Evolutionary conservation across 2,329 filamentous ascomycete species (phyloP).

Genomic region (Daldinia sp.): DNA sequence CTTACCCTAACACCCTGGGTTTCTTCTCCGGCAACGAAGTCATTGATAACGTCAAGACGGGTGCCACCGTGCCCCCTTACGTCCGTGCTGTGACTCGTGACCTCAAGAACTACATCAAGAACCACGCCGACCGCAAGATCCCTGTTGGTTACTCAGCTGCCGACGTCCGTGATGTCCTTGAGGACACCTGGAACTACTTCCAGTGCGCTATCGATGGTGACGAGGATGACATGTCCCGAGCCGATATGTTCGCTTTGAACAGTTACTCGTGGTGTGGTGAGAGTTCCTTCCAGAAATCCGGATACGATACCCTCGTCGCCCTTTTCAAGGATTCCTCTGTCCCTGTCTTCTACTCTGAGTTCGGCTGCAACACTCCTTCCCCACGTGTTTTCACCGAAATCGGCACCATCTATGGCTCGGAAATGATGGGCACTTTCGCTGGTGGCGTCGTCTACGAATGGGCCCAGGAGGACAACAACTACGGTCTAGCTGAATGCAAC

Average conservation of each 20-base stretch:
- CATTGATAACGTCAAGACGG: slow-evolving; percentile 74
- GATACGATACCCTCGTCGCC: slow-evolving; percentile 72
- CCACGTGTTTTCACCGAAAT: slow-evolving; percentile 84
- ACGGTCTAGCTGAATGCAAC: slow-evolving; percentile 73
- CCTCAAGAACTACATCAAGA: slow-evolving; percentile 83
- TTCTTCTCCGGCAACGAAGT: slow-evolving; percentile 87
- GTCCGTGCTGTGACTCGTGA: slow-evolving; percentile 81
- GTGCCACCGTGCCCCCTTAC: slow-evolving; percentile 74
- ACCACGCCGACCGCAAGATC: slow-evolving; percentile 74
- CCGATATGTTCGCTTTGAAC: slow-evolving; percentile 83
- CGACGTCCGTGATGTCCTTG: slow-evolving; percentile 78
- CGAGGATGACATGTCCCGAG: slow-evolving; percentile 70
- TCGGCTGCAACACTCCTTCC: slow-evolving; percentile 79
- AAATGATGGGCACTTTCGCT: slow-evolving; percentile 77
- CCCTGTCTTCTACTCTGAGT: slow-evolving; percentile 86
- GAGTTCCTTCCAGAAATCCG: slow-evolving; percentile 71
- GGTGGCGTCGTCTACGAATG: slow-evolving; percentile 88
- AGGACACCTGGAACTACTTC: slow-evolving; percentile 82
- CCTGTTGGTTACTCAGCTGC: slow-evolving; percentile 86
- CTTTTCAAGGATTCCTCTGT: slow-evolving; percentile 75
- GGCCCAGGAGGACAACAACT: slow-evolving; percentile 76
- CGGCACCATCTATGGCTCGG: slow-evolving; percentile 73
- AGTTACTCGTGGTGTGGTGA: slow-evolving; percentile 79
- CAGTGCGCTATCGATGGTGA: slow-evolving; percentile 71
- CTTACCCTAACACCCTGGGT: slow-evolving; percentile 74